Conservation (phyloP, 495 filamentous ascomycete genomes). For the Chaetomium tenue region DNA sequence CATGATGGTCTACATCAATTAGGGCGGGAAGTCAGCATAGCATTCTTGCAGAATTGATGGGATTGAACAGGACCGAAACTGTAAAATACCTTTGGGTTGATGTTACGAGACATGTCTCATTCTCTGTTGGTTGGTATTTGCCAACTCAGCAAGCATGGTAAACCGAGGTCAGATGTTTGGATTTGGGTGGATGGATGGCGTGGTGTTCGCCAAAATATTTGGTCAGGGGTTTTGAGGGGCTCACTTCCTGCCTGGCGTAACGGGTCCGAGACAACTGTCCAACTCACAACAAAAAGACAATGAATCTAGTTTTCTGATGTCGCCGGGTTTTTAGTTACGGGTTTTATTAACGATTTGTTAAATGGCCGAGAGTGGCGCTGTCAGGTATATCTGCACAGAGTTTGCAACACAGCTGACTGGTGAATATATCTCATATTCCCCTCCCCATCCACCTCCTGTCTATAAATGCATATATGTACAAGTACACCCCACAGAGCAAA, state of each 20-base stretch:
- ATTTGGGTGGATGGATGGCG: neutral
- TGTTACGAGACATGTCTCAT: constrained; percentile 10
- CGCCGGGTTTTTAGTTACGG: no score
- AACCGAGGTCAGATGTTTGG: neutral
- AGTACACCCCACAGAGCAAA: neutral
- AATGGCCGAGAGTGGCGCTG: no score
- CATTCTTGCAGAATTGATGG: neutral
- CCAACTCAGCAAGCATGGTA: neutral
- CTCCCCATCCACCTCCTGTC: no score
- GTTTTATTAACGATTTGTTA: no score
- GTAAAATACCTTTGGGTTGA: constrained; percentile 25
- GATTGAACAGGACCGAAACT: neutral
- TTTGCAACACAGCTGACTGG: no score
- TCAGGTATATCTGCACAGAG: no score
- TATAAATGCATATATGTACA: neutral
- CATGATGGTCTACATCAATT: constrained; percentile 40
- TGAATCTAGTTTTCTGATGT: neutral
- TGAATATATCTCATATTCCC: no score
- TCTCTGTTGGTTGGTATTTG: neutral
- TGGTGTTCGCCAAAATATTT: neutral
- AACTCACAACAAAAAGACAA: neutral
- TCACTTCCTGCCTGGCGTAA: no score
- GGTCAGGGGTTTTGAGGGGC: neutral
- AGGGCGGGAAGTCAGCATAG: neutral
- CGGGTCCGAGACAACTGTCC: no score